Conservation (phyloP, 306 rosid genomes). For the Leucaena leucocephala region DNA sequence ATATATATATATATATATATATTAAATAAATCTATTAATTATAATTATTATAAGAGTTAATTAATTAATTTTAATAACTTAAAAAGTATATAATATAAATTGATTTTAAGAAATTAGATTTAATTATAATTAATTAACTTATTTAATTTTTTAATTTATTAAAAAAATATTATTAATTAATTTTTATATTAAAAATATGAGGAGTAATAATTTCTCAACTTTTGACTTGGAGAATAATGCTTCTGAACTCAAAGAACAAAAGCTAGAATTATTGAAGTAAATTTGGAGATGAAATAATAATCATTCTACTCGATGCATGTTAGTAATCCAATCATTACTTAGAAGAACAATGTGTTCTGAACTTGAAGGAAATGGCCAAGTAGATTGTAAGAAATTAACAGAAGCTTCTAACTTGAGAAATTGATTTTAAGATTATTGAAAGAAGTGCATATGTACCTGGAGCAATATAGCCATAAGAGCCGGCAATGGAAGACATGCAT, state of each 20-base stretch:
- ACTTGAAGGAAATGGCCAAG: constrained; percentile 20
- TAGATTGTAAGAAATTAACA: constrained; percentile 14
- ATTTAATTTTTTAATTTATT: too few relatives aligned
- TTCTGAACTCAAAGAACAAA: background rate
- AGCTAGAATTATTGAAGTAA: background rate
- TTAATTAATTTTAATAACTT: too few relatives aligned
- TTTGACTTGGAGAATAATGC: background rate
- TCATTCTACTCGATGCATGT: constrained; percentile 18
- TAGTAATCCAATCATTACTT: constrained; percentile 16
- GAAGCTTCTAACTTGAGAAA: constrained; percentile 5
- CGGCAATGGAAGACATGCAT: constrained; percentile 97
- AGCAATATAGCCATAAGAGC: constrained; percentile 94
- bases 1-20: too few relatives aligned
- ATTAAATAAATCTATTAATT: too few relatives aligned
- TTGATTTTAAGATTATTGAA: background rate
- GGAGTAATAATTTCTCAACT: background rate
- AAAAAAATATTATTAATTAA: too few relatives aligned
- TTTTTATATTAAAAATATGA: too few relatives aligned
- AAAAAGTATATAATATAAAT: too few relatives aligned
- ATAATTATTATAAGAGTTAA: too few relatives aligned
- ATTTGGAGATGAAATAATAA: constrained; percentile 27
- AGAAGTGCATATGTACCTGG: constrained; percentile 62
- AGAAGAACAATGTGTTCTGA: constrained; percentile 4
- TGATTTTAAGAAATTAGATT: too few relatives aligned
- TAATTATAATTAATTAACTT: too few relatives aligned